Percentiles rank a stretch among this genome's conserved stretches.
Evolutionary conservation across 495 filamentous ascomycete species (phyloP).

Genomic region (Echria macrotheca): DNA sequence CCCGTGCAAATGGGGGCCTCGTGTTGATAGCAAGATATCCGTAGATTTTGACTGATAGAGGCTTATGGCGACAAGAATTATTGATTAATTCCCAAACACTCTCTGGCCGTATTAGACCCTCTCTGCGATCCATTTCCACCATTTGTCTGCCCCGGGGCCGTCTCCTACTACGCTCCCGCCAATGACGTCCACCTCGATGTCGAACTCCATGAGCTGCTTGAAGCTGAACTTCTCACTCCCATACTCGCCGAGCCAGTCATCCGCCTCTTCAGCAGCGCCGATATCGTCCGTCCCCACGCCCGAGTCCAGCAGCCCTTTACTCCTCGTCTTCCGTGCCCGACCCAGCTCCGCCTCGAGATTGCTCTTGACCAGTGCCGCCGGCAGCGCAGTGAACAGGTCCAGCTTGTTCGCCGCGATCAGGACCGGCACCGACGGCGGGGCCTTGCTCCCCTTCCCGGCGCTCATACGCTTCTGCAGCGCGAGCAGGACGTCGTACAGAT

Average conservation of each 20-base stretch:
- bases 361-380: slow-evolving; percentile 67
- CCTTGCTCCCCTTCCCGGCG: slow-evolving; percentile 48
- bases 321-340: slow-evolving; percentile 68
- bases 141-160: slow-evolving; percentile 63
- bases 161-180: slow-evolving; percentile 75
- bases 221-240: slow-evolving; percentile 74
- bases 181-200: slow-evolving; percentile 69
- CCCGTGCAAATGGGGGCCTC: slow-evolving; percentile 25
- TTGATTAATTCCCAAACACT: background rate
- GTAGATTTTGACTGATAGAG: too few species aligned
- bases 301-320: slow-evolving; percentile 75
- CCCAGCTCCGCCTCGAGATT: slow-evolving; percentile 78
- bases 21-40: too few species aligned
- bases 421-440: slow-evolving; percentile 61
- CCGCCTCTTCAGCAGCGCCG: slow-evolving; percentile 54
- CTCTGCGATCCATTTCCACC: slow-evolving; percentile 78
- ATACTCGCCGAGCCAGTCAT: slow-evolving; percentile 76
- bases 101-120: slow-evolving; percentile 16
- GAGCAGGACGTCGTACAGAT: slow-evolving; percentile 81
- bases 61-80: background rate
- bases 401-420: slow-evolving; percentile 90
- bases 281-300: slow-evolving; percentile 54
- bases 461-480: slow-evolving; percentile 65
- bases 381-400: slow-evolving; percentile 90
- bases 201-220: slow-evolving; percentile 71